Evolutionary conservation across 345 rosid species (phyloP), one percentile per base, ranked within the genome.

Genomic region (Pistacia integerrima): DNA sequence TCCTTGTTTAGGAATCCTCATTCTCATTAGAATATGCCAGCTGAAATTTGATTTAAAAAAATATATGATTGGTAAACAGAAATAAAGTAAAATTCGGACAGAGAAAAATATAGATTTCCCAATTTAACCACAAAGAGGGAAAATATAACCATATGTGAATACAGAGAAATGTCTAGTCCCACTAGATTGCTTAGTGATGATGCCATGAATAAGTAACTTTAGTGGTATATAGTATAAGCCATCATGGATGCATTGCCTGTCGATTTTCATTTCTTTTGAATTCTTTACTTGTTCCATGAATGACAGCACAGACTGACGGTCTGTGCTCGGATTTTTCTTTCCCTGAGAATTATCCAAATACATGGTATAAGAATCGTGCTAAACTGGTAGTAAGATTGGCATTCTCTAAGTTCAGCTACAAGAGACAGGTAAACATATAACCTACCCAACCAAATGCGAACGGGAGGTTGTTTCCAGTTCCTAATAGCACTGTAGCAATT

Each of bases 391-490:
- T 38, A 38, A 4, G 46, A 41, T 41, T 8, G 46, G 46, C 46
- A 41, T 41, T 41, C 46, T 41, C 46, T 41, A 41, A 71, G 28
- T 52, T 70, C 64, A 64, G 13, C 59, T 41, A n/a, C 33, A 54
- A 46, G 11, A 70, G 22, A 38, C 68, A 33, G 54, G 75, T 61
- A 33, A 74, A 64, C 8, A 52, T 61, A 41, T 10, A 74, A 12
- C 84, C 16, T 84, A 91, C 93, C 93, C 96, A 91, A 61, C 96
- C 96, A 87, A 91, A 91, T 73, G 96, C 81, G 76, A 88, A 91
- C 3, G 90, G 93, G 30, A 91, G 88, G 73, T 91, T 91, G 80
- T 91, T 91, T 74, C 96, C 93, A 18, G 96, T 91, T 82, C 96
- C 93, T 55, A 91, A 35, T 3, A 93, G 96, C 20, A 91, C 88